These are phyloP conservation scores for Microcyclospora tardicrescens DNA, from an alignment of 2,329 filamentous ascomycete genomes.

Conservation along the genomic window DNA sequence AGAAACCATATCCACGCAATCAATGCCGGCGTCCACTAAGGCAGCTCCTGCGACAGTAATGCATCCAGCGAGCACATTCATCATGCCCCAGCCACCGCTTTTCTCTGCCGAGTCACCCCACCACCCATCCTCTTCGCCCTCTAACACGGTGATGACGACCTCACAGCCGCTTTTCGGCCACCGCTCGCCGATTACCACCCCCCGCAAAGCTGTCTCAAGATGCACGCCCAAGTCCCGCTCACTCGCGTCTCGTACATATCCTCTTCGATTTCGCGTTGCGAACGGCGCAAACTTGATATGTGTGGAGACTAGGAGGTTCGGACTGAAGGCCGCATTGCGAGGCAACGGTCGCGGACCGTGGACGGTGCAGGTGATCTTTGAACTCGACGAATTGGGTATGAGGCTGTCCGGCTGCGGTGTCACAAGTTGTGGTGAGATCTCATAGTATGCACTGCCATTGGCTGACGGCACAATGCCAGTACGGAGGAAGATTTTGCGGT, in stretches of 20 bases:
- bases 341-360: slow-evolving; percentile 87
- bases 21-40: slow-evolving; percentile 86
- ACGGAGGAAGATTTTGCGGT: slow-evolving; percentile 81
- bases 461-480: slow-evolving; percentile 88
- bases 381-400: slow-evolving; percentile 47
- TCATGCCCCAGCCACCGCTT: slow-evolving; percentile 59
- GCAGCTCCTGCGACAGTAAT: slow-evolving; percentile 90
- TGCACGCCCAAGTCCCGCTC: slow-evolving; percentile 87
- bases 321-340: slow-evolving; percentile 79
- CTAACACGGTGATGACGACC: slow-evolving; percentile 80
- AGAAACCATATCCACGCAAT: slow-evolving; percentile 80
- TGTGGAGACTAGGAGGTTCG: slow-evolving; percentile 80
- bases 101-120: slow-evolving; percentile 41
- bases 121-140: slow-evolving; percentile 74
- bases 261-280: slow-evolving; percentile 66
- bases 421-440: slow-evolving; percentile 33
- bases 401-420: slow-evolving; percentile 32
- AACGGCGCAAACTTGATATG: slow-evolving; percentile 97
- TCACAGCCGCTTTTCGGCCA: slow-evolving; percentile 99
- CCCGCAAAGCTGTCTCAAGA: slow-evolving; percentile 77
- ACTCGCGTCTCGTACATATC: slow-evolving; percentile 71
- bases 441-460: slow-evolving; percentile 81
- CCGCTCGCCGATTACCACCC: slow-evolving; percentile 79
- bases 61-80: slow-evolving; percentile 83
- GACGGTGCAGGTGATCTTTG: slow-evolving; percentile 87